These are phyloP conservation scores for Paraphoma chrysanthemicola DNA, from an alignment of 2,329 filamentous ascomycete species.

Conservation along the genomic window DNA sequence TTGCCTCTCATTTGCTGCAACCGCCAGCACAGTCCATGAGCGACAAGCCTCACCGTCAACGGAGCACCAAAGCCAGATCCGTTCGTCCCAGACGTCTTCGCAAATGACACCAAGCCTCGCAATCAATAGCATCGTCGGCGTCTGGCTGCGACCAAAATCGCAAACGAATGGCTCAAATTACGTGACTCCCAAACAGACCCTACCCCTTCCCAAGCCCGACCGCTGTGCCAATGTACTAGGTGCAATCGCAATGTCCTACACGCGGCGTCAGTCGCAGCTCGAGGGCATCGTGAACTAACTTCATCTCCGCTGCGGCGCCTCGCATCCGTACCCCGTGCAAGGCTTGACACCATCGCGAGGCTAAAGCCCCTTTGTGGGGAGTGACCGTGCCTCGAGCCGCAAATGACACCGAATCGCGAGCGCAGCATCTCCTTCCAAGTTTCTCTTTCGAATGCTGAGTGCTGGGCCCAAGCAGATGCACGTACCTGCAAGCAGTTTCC, in stretches of 20 bases:
- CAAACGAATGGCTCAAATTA: conserved; percentile 2
- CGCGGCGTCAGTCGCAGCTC: conserved; percentile 1
- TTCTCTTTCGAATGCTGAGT: not conserved
- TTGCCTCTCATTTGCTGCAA: conserved; percentile 17
- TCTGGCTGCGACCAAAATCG: not conserved
- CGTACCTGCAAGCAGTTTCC: conserved; percentile 1
- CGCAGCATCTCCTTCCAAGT: not conserved
- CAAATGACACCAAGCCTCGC: conserved; percentile 7
- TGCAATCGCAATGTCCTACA: not conserved
- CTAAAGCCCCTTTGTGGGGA: conserved; percentile 4
- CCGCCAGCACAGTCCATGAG: conserved; percentile 12
- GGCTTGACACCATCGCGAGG: not conserved
- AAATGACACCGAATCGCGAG: not conserved
- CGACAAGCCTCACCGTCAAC: conserved; percentile 9
- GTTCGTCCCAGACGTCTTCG: conserved; percentile 4
- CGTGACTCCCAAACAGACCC: not conserved
- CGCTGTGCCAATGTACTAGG: not conserved
- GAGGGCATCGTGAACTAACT: not conserved
- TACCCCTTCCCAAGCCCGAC: not conserved
- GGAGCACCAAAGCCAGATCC: conserved; percentile 1
- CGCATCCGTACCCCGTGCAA: not conserved
- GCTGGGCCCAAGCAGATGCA: not conserved
- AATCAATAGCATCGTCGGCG: not conserved
- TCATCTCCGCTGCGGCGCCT: not conserved
- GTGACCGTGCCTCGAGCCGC: not conserved